Conservation (phyloP, 768 basidiomycete genomes). For the Panellus pusillus region DNA sequence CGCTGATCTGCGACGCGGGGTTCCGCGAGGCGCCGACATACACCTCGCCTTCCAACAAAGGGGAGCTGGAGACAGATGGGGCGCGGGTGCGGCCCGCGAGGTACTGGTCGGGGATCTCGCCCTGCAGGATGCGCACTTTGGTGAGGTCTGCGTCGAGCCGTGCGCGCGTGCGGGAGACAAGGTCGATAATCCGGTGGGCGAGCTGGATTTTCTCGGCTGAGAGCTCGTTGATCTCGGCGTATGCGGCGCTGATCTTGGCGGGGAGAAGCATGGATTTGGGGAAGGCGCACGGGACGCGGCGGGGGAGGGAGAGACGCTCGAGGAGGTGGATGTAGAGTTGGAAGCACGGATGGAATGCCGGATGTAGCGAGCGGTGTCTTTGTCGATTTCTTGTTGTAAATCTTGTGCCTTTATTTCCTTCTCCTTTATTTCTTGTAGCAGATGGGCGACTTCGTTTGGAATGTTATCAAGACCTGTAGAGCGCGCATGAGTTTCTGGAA, state of each 20-base stretch:
- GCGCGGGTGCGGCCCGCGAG: conserved; percentile 18
- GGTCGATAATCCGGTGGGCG: conserved; percentile 48
- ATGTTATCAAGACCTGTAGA: conserved; percentile 51
- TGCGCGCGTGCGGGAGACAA: conserved; percentile 46
- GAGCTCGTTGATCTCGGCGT: conserved; percentile 45
- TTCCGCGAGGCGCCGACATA: conserved; percentile 18
- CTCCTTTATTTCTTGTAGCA: conserved; percentile 51
- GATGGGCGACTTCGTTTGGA: conserved; percentile 51
- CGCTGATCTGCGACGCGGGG: conserved; percentile 42
- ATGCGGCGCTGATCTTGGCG: conserved; percentile 44
- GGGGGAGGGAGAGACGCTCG: conserved; percentile 24
- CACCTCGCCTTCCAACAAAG: conserved; percentile 7
- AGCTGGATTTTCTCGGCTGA: conserved; percentile 47
- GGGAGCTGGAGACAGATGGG: conserved; percentile 17
- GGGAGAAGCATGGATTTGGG: conserved; percentile 39
- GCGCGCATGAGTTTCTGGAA: background rate
- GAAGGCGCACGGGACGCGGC: conserved; percentile 34
- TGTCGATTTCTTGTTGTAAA: conserved; percentile 51
- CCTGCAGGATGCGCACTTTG: conserved; percentile 47
- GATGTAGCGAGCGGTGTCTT: conserved; percentile 49
- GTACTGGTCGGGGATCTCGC: conserved; percentile 39
- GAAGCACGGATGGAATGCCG: conserved; percentile 42
- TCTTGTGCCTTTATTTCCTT: conserved; percentile 49
- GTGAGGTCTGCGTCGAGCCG: conserved; percentile 52
- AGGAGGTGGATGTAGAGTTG: conserved; percentile 19